phyloP scores from a whole-genome alignment of 345 rosid species.

The Sonneratia alba region DNA sequence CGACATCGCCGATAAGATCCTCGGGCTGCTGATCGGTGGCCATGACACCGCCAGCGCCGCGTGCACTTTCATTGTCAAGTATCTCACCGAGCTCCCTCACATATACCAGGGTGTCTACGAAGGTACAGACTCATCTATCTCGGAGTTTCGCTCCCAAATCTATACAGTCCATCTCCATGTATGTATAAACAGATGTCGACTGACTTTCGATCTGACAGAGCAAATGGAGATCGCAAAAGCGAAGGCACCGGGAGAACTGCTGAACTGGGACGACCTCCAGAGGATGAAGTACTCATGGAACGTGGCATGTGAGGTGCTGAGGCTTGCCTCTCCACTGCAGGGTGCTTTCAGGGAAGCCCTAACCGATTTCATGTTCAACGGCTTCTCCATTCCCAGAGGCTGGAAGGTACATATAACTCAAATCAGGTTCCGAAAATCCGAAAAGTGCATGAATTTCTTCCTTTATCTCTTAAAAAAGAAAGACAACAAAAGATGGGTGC shows the following conservation, averaged over 20 bases:
- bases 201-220: constrained; percentile 8
- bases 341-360: constrained; percentile 30
- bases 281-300: constrained; percentile 25
- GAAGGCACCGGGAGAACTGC: constrained; percentile 18
- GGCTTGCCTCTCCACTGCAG: constrained; percentile 26
- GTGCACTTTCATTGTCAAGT: constrained; percentile 29
- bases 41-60: constrained; percentile 33
- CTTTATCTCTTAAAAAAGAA: too few relatives aligned
- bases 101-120: constrained; percentile 22
- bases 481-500: too few relatives aligned
- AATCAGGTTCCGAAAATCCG: too few relatives aligned
- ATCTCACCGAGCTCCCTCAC: constrained; percentile 22
- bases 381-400: constrained; percentile 29
- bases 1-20: constrained; percentile 28
- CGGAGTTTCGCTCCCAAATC: too few relatives aligned
- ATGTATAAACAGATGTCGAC: neutral
- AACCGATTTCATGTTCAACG: constrained; percentile 24
- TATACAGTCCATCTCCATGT: too few relatives aligned
- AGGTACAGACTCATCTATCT: constrained; percentile 8
- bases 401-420: constrained; percentile 25
- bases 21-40: constrained; percentile 27
- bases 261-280: constrained; percentile 28
- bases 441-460: too few relatives aligned
- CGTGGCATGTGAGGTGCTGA: constrained; percentile 17
- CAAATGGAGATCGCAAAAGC: constrained; percentile 26